These are phyloP conservation scores for Jaltomata sinuosa DNA, from an alignment of 257 asterid species.

Conservation along the genomic window DNA sequence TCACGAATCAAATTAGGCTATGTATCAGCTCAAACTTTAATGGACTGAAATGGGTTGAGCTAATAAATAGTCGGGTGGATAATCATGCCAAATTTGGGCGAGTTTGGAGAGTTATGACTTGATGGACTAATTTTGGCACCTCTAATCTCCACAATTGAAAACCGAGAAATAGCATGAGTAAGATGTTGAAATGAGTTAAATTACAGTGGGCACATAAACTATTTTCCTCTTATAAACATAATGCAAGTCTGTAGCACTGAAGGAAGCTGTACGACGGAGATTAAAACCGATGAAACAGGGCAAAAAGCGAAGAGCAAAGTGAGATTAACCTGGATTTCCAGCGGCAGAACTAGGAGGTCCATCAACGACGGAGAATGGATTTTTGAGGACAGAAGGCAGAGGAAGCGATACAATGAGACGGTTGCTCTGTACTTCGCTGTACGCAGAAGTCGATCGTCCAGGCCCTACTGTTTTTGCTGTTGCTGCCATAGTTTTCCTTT, in stretches of 20 bases:
- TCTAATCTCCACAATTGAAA: too few species aligned
- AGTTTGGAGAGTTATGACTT: too few species aligned
- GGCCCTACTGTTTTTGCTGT: not conserved
- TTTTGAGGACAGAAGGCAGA: slow-evolving; percentile 67
- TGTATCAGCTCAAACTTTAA: too few species aligned
- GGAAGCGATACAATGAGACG: slow-evolving; percentile 80
- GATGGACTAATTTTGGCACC: too few species aligned
- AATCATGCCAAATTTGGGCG: too few species aligned
- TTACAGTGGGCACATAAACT: too few species aligned
- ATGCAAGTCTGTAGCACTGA: not conserved
- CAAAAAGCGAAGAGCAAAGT: not conserved
- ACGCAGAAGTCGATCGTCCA: slow-evolving; percentile 51
- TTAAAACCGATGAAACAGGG: too few species aligned
- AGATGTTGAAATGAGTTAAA: too few species aligned
- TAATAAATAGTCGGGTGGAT: too few species aligned
- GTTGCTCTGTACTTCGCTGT: slow-evolving; percentile 86
- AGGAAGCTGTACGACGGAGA: too few species aligned
- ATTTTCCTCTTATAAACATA: not conserved
- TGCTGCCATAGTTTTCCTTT: not conserved
- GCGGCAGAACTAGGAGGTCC: slow-evolving; percentile 97
- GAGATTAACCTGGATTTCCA: slow-evolving; percentile 72
- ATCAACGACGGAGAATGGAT: slow-evolving; percentile 57
- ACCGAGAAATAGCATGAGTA: not conserved
- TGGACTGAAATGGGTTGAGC: too few species aligned
- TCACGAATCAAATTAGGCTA: too few species aligned